Evolutionary conservation across 768 basidiomycete genomes (phyloP).

Genomic region (Boletus sp.): DNA sequence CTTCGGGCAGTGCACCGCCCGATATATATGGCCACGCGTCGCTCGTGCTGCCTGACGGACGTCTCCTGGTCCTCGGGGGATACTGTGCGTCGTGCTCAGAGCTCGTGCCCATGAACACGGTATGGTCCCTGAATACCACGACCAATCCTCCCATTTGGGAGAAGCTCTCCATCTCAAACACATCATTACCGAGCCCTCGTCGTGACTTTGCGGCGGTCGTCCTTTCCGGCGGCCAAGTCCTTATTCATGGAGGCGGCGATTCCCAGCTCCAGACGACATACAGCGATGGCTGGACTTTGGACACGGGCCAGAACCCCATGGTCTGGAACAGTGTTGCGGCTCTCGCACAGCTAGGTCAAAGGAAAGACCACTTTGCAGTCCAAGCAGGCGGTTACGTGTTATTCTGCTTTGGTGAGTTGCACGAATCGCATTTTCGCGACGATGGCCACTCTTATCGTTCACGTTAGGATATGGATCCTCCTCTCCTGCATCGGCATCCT

Average conservation of each 20-base stretch:
- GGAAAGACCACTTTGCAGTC: constrained; percentile 76
- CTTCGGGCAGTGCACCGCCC: constrained; percentile 52
- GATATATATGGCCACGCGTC: constrained; percentile 74
- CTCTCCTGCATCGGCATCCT: constrained; percentile 43
- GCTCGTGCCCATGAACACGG: constrained; percentile 54
- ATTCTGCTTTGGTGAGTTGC: constrained; percentile 71
- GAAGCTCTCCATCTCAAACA: constrained; percentile 35
- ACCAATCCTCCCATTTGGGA: constrained; percentile 50
- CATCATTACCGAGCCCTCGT: constrained; percentile 54
- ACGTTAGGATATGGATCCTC: constrained; percentile 32
- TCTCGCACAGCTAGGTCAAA: constrained; percentile 56
- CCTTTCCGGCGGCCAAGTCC: constrained; percentile 50
- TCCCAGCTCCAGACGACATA: constrained; percentile 50
- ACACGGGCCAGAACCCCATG: constrained; percentile 54
- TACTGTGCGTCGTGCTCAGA: constrained; percentile 46
- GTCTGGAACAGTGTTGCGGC: constrained; percentile 54
- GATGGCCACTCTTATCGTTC: constrained; percentile 16
- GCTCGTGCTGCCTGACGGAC: constrained; percentile 65
- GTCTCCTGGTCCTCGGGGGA: constrained; percentile 75
- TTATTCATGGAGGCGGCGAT: constrained; percentile 81
- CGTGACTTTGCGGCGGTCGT: constrained; percentile 59
- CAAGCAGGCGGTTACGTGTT: constrained; percentile 59
- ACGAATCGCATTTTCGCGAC: neutral
- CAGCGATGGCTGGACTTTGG: constrained; percentile 70
- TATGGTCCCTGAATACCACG: constrained; percentile 66